Evolutionary conservation across 106 monocot genomes (phyloP).

Genomic region (Iris macrosiphon): DNA sequence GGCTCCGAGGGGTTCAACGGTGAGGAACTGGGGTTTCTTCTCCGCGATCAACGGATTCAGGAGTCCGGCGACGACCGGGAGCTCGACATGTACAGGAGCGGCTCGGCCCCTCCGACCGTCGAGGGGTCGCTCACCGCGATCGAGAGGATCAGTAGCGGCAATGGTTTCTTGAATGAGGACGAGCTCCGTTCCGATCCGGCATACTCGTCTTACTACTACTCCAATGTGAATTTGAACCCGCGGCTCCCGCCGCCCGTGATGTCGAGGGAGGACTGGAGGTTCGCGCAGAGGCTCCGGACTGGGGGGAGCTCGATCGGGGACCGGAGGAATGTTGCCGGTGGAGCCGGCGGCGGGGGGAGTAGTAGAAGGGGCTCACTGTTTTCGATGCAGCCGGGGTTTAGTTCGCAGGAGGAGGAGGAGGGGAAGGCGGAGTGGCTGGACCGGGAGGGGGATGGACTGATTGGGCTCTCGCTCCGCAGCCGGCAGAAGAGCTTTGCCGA

Average conservation of each 20-base stretch:
- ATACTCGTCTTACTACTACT: constrained; percentile 52
- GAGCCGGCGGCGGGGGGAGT: constrained; percentile 14
- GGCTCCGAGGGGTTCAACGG: constrained; percentile 30
- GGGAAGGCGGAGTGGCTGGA: constrained; percentile 26
- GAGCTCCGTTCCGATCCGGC: constrained; percentile 43
- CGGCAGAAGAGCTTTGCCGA: constrained; percentile 47
- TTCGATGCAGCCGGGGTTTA: constrained; percentile 32
- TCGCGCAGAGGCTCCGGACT: constrained; percentile 19
- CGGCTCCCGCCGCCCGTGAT: constrained; percentile 53
- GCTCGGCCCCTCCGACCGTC: constrained; percentile 69
- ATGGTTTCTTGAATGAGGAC: constrained; percentile 32
- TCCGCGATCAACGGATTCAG: constrained; percentile 40
- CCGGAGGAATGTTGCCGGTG: constrained; percentile 19
- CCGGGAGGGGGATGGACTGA: constrained; percentile 36
- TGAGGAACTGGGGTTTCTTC: constrained; percentile 31
- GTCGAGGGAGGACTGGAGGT: constrained; percentile 58
- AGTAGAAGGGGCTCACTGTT: constrained; percentile 25
- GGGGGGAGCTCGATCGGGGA: constrained; percentile 31
- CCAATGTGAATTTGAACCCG: constrained; percentile 49
- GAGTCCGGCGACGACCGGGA: constrained; percentile 48
- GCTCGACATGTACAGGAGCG: constrained; percentile 49
- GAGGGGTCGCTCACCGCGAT: constrained; percentile 65
- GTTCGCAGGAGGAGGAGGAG: constrained; percentile 14
- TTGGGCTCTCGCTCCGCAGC: constrained; percentile 19
- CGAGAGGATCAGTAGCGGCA: constrained; percentile 23